A percentile compares a stretch with the other conserved stretches of the same genome.
Evolutionary conservation across 257 asterid genomes (phyloP).

Genomic region (Verbena officinalis): DNA sequence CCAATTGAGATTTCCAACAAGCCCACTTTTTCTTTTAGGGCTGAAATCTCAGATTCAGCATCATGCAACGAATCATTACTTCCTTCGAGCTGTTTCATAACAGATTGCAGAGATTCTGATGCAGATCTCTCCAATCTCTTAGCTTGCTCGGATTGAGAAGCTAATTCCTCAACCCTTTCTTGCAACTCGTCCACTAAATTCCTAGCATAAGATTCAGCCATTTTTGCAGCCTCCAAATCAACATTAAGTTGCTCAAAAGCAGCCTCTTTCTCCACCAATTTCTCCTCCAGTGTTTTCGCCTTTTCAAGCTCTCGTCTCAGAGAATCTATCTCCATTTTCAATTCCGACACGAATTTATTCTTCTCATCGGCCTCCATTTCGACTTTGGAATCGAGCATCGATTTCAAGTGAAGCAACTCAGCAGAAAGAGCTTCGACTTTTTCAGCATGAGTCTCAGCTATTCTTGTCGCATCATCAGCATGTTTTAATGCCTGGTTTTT

Average conservation of each 20-base stretch:
- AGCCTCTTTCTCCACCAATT: slow-evolving; percentile 67
- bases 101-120: slow-evolving; percentile 77
- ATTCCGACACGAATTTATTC: slow-evolving; percentile 51
- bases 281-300: slow-evolving; percentile 55
- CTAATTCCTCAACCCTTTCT: slow-evolving; percentile 59
- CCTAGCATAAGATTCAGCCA: slow-evolving; percentile 77
- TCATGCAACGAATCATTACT: slow-evolving; percentile 73
- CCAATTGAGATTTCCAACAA: slow-evolving; percentile 67
- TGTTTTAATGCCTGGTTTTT: slow-evolving; percentile 76
- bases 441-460: slow-evolving; percentile 71
- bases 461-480: slow-evolving; percentile 79
- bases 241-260: slow-evolving; percentile 76
- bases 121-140: slow-evolving; percentile 82
- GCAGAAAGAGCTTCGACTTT: slow-evolving; percentile 74
- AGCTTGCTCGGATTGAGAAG: slow-evolving; percentile 70
- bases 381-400: slow-evolving; percentile 56
- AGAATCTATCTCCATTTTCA: slow-evolving; percentile 64
- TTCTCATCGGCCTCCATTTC: slow-evolving; percentile 62
- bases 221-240: slow-evolving; percentile 84
- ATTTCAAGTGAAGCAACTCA: slow-evolving; percentile 71
- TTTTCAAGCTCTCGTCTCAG: slow-evolving; percentile 62
- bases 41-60: slow-evolving; percentile 68
- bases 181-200: slow-evolving; percentile 78
- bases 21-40: slow-evolving; percentile 79
- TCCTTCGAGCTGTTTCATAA: slow-evolving; percentile 83